phyloP scores from a whole-genome alignment of 805 yeast genomes.

The Pichia nanzhaoensis region DNA sequence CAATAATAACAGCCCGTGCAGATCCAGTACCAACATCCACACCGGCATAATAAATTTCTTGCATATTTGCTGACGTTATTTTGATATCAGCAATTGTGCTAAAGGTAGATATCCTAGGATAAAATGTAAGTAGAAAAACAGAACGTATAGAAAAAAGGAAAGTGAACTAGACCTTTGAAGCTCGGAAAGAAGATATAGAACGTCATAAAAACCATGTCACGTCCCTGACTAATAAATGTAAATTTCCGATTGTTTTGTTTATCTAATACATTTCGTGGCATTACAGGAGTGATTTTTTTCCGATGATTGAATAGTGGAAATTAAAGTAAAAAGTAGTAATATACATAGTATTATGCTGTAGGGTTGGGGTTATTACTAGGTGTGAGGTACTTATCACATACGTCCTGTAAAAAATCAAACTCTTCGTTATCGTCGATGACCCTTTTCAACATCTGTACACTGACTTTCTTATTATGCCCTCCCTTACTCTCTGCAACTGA shows the following conservation, averaged over 20 bases:
- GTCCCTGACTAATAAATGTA: no score
- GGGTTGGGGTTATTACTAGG: background rate
- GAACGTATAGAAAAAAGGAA: no score
- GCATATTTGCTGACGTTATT: background rate
- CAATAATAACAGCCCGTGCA: slow-evolving; percentile 90
- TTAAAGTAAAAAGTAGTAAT: no score
- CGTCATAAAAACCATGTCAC: background rate
- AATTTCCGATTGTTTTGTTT: no score
- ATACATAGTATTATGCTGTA: no score
- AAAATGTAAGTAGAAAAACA: no score
- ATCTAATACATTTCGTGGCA: no score
- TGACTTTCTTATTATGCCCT: slow-evolving; percentile 72
- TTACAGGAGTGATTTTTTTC: no score
- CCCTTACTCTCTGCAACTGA: slow-evolving; percentile 70
- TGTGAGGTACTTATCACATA: slow-evolving; percentile 27
- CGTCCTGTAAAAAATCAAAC: slow-evolving; percentile 86
- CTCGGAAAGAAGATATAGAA: no score
- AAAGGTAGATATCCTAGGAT: no score
- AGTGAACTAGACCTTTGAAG: no score
- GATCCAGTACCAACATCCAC: slow-evolving; percentile 86
- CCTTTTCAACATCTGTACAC: slow-evolving; percentile 72
- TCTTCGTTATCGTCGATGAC: slow-evolving; percentile 84
- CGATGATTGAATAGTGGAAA: no score
- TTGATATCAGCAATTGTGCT: background rate
- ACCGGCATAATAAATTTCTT: slow-evolving; percentile 30